phyloP scores from a whole-genome alignment of 1,284 basidiomycete species.

The Apiotrichum domesticum region DNA sequence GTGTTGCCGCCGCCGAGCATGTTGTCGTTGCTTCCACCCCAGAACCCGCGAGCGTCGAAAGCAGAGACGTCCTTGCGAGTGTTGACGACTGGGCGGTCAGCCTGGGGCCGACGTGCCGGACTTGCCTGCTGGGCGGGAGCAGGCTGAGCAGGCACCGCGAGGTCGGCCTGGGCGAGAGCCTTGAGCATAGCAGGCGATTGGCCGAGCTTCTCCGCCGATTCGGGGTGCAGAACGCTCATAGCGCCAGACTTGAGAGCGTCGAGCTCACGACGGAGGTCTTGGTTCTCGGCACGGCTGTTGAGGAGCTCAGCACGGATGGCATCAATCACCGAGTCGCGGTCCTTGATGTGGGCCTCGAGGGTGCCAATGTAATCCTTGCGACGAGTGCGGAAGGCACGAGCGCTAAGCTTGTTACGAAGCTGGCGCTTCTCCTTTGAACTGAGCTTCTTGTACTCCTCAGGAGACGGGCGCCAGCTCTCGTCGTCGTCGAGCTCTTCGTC shows the following conservation, averaged over 20 bases:
- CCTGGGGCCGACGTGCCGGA: conserved; percentile 14
- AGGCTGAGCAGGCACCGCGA: conserved; percentile 14
- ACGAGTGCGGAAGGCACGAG: conserved; percentile 86
- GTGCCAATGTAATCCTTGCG: conserved; percentile 94
- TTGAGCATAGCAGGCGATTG: conserved; percentile 40
- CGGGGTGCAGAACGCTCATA: conserved; percentile 48
- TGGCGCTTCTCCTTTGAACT: conserved; percentile 93
- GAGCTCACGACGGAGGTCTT: conserved; percentile 74
- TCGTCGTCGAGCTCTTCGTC: conserved; percentile 46
- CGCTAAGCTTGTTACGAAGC: conserved; percentile 92
- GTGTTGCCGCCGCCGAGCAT: conserved; percentile 62
- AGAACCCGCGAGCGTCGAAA: conserved; percentile 56
- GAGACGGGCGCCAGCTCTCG: conserved; percentile 49
- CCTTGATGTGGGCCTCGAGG: conserved; percentile 86
- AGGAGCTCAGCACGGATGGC: conserved; percentile 81
- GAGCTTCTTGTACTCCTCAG: conserved; percentile 94
- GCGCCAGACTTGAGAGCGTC: conserved; percentile 64
- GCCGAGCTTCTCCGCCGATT: conserved; percentile 32
- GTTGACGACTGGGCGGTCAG: conserved; percentile 55
- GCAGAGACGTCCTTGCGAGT: conserved; percentile 67
- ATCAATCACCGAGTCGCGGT: conserved; percentile 83
- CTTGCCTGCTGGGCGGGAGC: neutral
- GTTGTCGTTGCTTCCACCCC: conserved; percentile 55
- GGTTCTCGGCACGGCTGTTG: conserved; percentile 71
- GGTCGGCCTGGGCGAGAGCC: conserved; percentile 27